Evolutionary conservation across 2,329 filamentous ascomycete genomes (phyloP), one percentile per base, ranked within the genome.

Genomic region (Orbilia brochopaga): DNA sequence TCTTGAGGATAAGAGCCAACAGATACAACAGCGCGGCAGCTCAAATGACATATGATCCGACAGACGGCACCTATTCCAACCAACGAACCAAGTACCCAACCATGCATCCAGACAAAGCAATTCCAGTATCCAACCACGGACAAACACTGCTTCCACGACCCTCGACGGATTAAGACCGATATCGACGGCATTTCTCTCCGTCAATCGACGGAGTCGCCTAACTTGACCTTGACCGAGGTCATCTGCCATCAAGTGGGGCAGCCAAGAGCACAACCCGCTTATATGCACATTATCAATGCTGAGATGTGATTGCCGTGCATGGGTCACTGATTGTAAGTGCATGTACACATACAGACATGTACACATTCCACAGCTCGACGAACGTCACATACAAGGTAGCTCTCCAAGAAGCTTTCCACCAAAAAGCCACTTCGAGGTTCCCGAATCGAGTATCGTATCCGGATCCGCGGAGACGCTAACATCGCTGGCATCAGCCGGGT

Each of bases 201-300:
- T 17, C 4, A 48, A 48, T 10, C 17, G n/a, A 23, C 11, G 44
- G 44, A 8, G 19, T 21, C 4, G 8, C 17, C 15, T 48, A 10
- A 2, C 44, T 37, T 13, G 17, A 23, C n/a, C 52, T 55, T 40
- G 30, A 27, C n/a, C 35, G 27, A 61, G 65, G 66, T 64, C 66
- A 70, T 70, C 66, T 70, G 66, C 66, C 58, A 63, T 40, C 50
- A 64, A 63, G 66, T 70, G 66, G 66, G 66, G 65, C 65, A 62
- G 50, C 32, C 42, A 52, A 61, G 23, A 52, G 53, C 51, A 30
- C 52, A 57, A 46, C 35, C 58, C 19, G 44, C n/a, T n/a, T n/a
- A n/a, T n/a, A n/a, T n/a, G n/a, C 44, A 48, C 11, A 48, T 32
- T 32, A 44, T 54, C 35, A 40, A 42, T 15, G 35, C 37, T 53